Conservation (phyloP, 768 basidiomycete genomes). For the Fibroporia radiculosa region DNA sequence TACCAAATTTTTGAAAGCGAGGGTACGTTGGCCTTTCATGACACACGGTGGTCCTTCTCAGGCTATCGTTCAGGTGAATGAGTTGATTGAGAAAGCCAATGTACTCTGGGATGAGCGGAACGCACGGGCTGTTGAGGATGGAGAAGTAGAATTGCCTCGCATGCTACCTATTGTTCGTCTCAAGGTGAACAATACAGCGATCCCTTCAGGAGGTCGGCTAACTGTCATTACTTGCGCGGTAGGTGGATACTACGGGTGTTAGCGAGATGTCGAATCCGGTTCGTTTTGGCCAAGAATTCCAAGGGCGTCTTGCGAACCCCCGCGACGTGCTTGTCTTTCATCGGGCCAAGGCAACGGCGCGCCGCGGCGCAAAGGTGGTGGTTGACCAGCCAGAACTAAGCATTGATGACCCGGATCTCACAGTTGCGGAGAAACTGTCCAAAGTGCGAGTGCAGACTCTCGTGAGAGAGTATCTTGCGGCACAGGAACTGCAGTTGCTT, state of each 20-base stretch:
- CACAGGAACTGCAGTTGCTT: slow-evolving; percentile 88
- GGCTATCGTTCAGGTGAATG: slow-evolving; percentile 54
- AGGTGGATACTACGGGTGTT: slow-evolving; percentile 90
- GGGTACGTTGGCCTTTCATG: slow-evolving; percentile 33
- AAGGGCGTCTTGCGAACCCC: slow-evolving; percentile 87
- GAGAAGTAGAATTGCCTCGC: slow-evolving; percentile 50
- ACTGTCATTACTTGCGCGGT: neutral
- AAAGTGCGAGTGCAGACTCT: slow-evolving; percentile 83
- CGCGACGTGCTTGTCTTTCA: slow-evolving; percentile 89
- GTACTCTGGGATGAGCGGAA: slow-evolving; percentile 73
- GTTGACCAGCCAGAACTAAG: slow-evolving; percentile 75
- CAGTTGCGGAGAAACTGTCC: slow-evolving; percentile 62
- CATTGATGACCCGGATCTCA: slow-evolving; percentile 68
- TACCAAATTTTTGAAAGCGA: slow-evolving; percentile 66
- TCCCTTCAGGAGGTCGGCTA: neutral
- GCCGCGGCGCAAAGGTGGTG: slow-evolving; percentile 47
- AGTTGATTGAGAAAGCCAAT: slow-evolving; percentile 73
- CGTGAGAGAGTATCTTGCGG: slow-evolving; percentile 85
- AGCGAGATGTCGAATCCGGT: slow-evolving; percentile 92
- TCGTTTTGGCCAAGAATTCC: slow-evolving; percentile 94
- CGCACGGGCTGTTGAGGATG: slow-evolving; percentile 47
- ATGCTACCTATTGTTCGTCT: slow-evolving; percentile 87
- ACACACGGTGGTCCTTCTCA: neutral
- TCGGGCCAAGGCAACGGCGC: slow-evolving; percentile 59
- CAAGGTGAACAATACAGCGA: slow-evolving; percentile 39